Evolutionary conservation across 2,329 filamentous ascomycete genomes (phyloP), one percentile per base, ranked within the genome.

Genomic region (Colletotrichum sublineola): DNA sequence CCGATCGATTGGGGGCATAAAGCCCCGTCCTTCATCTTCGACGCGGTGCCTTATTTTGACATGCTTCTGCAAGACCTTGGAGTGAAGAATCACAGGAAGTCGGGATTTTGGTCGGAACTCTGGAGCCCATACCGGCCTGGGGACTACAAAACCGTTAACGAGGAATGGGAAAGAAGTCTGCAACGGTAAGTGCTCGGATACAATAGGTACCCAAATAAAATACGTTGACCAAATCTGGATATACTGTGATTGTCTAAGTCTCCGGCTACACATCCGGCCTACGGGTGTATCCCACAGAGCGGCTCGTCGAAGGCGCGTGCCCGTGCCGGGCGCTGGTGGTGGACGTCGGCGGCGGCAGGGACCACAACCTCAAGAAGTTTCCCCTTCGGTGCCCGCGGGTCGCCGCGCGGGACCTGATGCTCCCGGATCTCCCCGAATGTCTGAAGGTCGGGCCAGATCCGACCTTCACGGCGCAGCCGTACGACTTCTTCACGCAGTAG

Each of bases 41-140:
- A 96, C 79, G 88, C 87, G 0, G 79, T 96, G 64, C 92, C 92
- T 5, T 96, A 94, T 74, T 79, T 94, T 20, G 93, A 95, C 80
- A 76, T 92, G 77, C 79, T 96, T 77, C 78, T 93, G 73, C 81
- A 82, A 3, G 93, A 96, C 79, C 76, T 95, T 66, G 92, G 89
- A 0, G 80, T 95, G 64, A 81, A 85, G 15, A 83, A 87, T 74
- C 82, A 89, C 40, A 92, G 92, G 82, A 80, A 84, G 69, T 40
- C 38, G 11, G 85, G 87, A 0, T 83, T 81, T 75, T 76, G 86
- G 67, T 81, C 81, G 0, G 89, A 91, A 77, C 82, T 87, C 46
- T 87, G 86, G 71, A 79, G 85, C 62, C 85, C 89, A 1, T 92
- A 92, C 78, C 86, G 86, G 0, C 86, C 88, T 1, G 84, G 86